Evolutionary conservation across 228 moss, liverwort and hornwort species (phyloP).

Genomic region (Sphagnum fallax): DNA sequence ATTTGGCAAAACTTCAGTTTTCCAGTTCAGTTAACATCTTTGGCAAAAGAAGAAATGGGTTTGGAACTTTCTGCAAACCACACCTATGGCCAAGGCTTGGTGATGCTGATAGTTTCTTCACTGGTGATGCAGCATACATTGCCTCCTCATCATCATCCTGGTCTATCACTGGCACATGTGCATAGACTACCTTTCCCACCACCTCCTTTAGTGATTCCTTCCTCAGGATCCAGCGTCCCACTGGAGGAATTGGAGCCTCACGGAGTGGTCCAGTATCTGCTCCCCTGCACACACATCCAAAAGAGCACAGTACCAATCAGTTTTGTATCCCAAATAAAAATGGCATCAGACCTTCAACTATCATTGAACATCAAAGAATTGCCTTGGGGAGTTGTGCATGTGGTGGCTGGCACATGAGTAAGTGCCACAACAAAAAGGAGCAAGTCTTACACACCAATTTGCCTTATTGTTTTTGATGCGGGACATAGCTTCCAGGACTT

Average conservation of each 20-base stretch:
- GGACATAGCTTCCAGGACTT: conserved; percentile 47
- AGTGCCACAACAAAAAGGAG: too few species aligned
- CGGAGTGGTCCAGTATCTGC: conserved; percentile 5
- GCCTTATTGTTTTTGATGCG: conserved; percentile 28
- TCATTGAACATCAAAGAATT: too few species aligned
- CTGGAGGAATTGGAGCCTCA: conserved; percentile 7
- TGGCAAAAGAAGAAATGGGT: too few species aligned
- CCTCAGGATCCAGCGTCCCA: background rate
- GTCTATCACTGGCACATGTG: too few species aligned
- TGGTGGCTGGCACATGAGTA: too few species aligned
- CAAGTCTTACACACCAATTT: conserved; percentile 1
- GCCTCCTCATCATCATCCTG: too few species aligned
- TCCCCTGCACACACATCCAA: conserved; percentile 4
- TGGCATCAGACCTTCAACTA: too few species aligned
- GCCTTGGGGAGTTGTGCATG: too few species aligned
- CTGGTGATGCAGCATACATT: background rate
- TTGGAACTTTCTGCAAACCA: background rate
- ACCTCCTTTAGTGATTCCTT: conserved; percentile 6
- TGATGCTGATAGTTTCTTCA: conserved; percentile 1
- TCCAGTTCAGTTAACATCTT: too few species aligned
- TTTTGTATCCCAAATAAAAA: too few species aligned
- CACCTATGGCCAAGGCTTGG: conserved; percentile 5
- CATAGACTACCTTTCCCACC: background rate
- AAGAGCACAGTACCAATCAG: too few species aligned
- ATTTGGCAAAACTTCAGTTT: too few species aligned